phyloP scores from a whole-genome alignment of 2,329 filamentous ascomycete species.

The Colletotrichum karsti region DNA sequence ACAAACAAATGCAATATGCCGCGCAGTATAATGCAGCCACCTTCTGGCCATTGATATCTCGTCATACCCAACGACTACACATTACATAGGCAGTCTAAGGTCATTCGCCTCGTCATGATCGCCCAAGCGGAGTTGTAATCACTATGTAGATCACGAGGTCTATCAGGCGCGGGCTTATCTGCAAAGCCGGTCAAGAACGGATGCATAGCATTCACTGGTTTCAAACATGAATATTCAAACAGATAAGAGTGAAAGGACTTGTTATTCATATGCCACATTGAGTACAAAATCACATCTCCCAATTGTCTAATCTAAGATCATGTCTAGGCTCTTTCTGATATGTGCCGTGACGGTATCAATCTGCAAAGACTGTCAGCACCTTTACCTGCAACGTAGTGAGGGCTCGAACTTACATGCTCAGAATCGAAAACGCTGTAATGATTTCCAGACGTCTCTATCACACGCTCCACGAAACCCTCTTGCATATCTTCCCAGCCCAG shows the following conservation, averaged over 20 bases:
- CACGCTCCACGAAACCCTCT: conserved; percentile 15
- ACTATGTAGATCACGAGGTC: too few relatives aligned
- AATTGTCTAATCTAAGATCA: neutral
- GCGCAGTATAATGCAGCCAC: too few relatives aligned
- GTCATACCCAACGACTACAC: too few relatives aligned
- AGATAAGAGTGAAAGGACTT: neutral
- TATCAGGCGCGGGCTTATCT: too few relatives aligned
- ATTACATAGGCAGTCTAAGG: too few relatives aligned
- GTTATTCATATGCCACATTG: neutral
- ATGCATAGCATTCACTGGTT: too few relatives aligned
- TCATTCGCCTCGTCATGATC: too few relatives aligned
- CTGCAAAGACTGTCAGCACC: neutral
- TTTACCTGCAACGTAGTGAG: accelerated
- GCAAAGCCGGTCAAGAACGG: too few relatives aligned
- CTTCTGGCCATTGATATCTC: too few relatives aligned
- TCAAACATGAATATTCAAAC: too few relatives aligned
- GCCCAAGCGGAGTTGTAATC: too few relatives aligned
- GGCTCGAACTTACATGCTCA: neutral
- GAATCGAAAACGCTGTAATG: conserved; percentile 20
- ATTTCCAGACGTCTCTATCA: conserved; percentile 17
- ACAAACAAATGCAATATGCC: too few relatives aligned
- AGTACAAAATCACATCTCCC: neutral
- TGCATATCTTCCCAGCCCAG: conserved; percentile 21
- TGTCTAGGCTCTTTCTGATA: conserved; percentile 3
- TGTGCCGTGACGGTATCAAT: conserved; percentile 7